These are phyloP conservation scores for Claviceps arundinis DNA, from an alignment of 2,329 filamentous ascomycete species.

Conservation along the genomic window DNA sequence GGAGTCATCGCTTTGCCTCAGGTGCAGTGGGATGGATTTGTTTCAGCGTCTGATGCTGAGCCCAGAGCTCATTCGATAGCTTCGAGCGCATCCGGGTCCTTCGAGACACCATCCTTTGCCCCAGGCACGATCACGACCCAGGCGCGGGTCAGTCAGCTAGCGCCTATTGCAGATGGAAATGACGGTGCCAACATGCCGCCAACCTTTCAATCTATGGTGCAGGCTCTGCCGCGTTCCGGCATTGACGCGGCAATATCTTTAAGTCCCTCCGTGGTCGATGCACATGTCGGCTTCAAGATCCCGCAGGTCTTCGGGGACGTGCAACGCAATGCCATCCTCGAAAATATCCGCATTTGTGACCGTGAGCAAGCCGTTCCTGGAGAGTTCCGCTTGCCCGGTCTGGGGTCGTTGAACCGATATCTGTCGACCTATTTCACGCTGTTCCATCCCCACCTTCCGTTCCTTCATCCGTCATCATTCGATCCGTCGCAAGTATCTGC, in stretches of 20 bases:
- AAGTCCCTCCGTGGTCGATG: slow-evolving; percentile 58
- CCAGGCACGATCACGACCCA: slow-evolving; percentile 39
- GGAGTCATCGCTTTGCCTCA: slow-evolving; percentile 72
- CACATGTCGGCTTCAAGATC: slow-evolving; percentile 53
- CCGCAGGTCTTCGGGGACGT: slow-evolving; percentile 77
- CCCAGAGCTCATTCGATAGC: slow-evolving; percentile 64
- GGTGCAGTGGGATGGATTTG: slow-evolving; percentile 84
- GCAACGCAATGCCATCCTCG: slow-evolving; percentile 70
- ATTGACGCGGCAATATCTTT: slow-evolving; percentile 59
- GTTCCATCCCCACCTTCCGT: slow-evolving; percentile 93
- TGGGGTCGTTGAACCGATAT: slow-evolving; percentile 77
- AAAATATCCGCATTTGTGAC: slow-evolving; percentile 73
- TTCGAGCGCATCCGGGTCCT: slow-evolving; percentile 50
- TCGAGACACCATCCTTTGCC: slow-evolving; percentile 52
- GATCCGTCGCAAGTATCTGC: slow-evolving; percentile 67
- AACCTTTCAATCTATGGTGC: slow-evolving; percentile 57
- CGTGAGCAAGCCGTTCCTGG: slow-evolving; percentile 72
- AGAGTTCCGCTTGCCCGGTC: slow-evolving; percentile 74
- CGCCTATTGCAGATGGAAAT: slow-evolving; percentile 53
- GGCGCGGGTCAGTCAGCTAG: slow-evolving; percentile 48
- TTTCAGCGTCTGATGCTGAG: slow-evolving; percentile 56
- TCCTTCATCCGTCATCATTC: slow-evolving; percentile 88
- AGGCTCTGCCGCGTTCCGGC: slow-evolving; percentile 55
- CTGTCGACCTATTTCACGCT: slow-evolving; percentile 91
- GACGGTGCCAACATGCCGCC: slow-evolving; percentile 49